phyloP scores from a whole-genome alignment of 2,329 filamentous ascomycete species.

The Paecilomyces sp. region DNA sequence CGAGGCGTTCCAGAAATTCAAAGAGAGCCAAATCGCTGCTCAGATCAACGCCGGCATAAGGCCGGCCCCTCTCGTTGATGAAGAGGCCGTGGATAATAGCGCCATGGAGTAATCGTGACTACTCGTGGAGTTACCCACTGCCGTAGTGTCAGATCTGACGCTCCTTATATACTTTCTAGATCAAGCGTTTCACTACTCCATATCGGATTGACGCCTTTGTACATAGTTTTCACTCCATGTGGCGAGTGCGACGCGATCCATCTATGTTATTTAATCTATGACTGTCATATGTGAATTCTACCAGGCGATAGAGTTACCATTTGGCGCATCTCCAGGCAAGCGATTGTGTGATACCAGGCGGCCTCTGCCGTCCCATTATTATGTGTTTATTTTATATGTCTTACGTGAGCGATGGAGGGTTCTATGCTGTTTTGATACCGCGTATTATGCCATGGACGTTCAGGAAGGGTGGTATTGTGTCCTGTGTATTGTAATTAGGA shows the following conservation, averaged over 20 bases:
- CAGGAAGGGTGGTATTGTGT: background rate
- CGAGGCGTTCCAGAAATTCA: slow-evolving; percentile 37
- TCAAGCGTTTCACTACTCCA: background rate
- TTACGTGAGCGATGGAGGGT: background rate
- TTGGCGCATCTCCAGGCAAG: background rate
- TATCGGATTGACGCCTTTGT: background rate
- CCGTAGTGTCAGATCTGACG: background rate
- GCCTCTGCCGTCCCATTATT: background rate
- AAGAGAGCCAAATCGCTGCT: slow-evolving; percentile 39
- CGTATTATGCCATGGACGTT: background rate
- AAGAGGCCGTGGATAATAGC: background rate
- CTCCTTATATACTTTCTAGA: background rate
- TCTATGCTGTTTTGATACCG: background rate
- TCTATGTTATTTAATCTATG: background rate
- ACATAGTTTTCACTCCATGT: background rate
- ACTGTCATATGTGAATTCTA: background rate
- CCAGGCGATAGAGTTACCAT: background rate
- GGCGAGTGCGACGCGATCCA: background rate
- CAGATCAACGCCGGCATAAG: slow-evolving; percentile 36
- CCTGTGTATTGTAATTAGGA: background rate
- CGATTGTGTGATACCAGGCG: background rate
- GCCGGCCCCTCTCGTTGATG: slow-evolving; percentile 8
- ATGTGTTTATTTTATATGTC: background rate
- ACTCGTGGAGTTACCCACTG: background rate
- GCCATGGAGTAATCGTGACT: background rate